Base-by-base conservation (phyloP, 108 stramenopile species). In the Nannochloropsis salina region DNA sequence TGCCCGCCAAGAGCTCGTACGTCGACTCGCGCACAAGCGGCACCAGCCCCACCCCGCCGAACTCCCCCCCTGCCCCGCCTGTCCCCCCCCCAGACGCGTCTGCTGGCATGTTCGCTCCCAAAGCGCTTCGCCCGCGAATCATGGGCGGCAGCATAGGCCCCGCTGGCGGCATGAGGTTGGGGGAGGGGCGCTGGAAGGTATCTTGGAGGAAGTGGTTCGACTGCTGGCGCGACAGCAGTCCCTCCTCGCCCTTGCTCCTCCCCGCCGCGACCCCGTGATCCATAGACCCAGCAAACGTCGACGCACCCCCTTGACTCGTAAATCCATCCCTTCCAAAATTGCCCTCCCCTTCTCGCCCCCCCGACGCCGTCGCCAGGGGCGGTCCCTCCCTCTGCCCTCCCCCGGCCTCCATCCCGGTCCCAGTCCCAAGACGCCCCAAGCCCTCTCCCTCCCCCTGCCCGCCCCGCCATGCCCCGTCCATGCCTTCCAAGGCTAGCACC, bases 1-100 rank as follows among this genome's bases (percentile, higher is more conserved):
- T 74, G 61, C 61, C 61, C 61, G 61, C 61, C 61, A 74, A n/a
- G 15, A 74, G n/a, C 15, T 74, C 61, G n/a, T 74, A 74, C 61
- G 61, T 74, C 61, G 61, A 74, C n/a, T 74, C 61, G 20, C 61
- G 15, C 61, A 74, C 61, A 15, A 74, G n/a, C n/a, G 61, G 61
- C 61, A 74, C 61, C 8, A 74, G n/a, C 20, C 61, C 61, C n/a
- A 15, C 61, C 61, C 61, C 61, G 15, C 61, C 61, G n/a, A 74
- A 74, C 4, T n/a, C 61, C 8, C 4, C 61, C 6, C 61, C 61
- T 74, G 6, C 61, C n/a, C 61, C 61, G 4, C 61, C 61, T 74
- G 61, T 10, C 15, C 47, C 61, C 6, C 61, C 61, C n/a, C 61
- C 61, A 0, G 61, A 15, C n/a, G 3, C 4, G 3, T 15, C 61